Evolutionary conservation across 2,329 filamentous ascomycete species (phyloP), one percentile per base, ranked within the genome.

Genomic region (Colletotrichum lentis): DNA sequence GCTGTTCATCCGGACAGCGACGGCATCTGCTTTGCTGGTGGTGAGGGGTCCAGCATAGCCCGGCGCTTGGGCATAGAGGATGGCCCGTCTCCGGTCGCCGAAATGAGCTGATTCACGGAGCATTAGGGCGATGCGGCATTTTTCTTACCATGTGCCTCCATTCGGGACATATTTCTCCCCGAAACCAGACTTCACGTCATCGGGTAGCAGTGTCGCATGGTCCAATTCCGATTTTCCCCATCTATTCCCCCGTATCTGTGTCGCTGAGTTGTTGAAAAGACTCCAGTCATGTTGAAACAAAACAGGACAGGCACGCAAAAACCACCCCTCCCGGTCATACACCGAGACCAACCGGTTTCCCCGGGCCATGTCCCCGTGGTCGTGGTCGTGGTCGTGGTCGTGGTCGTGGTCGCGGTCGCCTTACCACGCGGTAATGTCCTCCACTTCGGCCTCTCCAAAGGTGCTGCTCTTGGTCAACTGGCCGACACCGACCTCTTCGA

Each of bases 351-450:
- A 6, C 56, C 31, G n/a, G 1, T 11, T 16, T 8, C 11, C 5
- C 10, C 11, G 10, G 11, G n/a, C 31, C 24, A 10, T 22, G 24
- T 46, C 61, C 22, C 31, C 20, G 1, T 16, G 39, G 12, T 31
- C 27, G 27, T 31, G 7, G 27, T 31, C 27, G 27, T 31, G 18
- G 18, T 49, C 4, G 11, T 11, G 27, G 2, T 53, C 31, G n/a
- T n/a, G 18, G 18, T 47, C 4, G 11, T 6, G 31, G 2, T 53
- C n/a, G n/a, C 68, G n/a, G n/a, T n/a, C n/a, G n/a, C n/a, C 79
- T 35, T 86, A 97, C 94, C 94, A 97, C 24, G 93, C 94, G 41
- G 94, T 97, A 73, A 97, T 97, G 76, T 98, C 96, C 69, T 95
- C 95, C 22, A 97, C 93, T 80, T 98, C 96, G 1, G 93, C 94